Percentiles rank a stretch among this genome's conserved stretches.
These are phyloP conservation scores for Areca catechu DNA, from an alignment of 176 grass and related monocot species.

Conservation along the genomic window DNA sequence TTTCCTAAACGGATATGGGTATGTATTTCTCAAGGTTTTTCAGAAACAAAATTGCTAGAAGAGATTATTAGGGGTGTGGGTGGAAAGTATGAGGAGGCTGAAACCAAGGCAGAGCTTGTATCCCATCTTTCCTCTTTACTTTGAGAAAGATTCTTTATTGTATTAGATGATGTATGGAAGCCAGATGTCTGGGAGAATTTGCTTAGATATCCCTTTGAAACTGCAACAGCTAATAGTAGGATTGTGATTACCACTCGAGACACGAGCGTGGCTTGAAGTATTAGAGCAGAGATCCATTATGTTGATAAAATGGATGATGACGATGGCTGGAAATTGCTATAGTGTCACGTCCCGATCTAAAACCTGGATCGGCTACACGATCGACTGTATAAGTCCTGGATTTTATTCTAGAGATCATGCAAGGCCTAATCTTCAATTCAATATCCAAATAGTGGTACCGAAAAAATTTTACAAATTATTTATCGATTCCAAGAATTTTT, in stretches of 20 bases:
- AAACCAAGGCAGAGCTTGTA: slow-evolving; percentile 44
- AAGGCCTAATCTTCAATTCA: too few species aligned
- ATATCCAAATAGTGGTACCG: too few species aligned
- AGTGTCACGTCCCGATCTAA: too few species aligned
- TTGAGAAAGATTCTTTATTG: slow-evolving; percentile 49
- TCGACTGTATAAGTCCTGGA: too few species aligned
- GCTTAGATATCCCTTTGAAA: slow-evolving; percentile 42
- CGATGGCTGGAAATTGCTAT: slow-evolving; percentile 42
- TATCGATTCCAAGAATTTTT: too few species aligned
- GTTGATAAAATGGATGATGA: slow-evolving; percentile 38
- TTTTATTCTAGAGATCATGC: too few species aligned
- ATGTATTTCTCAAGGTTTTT: slow-evolving; percentile 34
- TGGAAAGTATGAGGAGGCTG: slow-evolving; percentile 19
- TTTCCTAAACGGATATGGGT: slow-evolving; percentile 66
- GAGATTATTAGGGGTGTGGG: slow-evolving; percentile 35
- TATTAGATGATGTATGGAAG: slow-evolving; percentile 69
- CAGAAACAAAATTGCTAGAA: slow-evolving; percentile 41
- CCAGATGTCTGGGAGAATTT: slow-evolving; percentile 45
- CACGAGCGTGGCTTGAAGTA: slow-evolving; percentile 26
- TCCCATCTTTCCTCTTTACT: slow-evolving; percentile 31
- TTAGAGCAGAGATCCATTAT: slow-evolving; percentile 46
- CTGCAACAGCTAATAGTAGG: slow-evolving; percentile 46
- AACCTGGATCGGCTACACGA: too few species aligned
- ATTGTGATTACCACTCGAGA: slow-evolving; percentile 42
- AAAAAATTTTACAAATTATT: too few species aligned